Base-by-base conservation (phyloP, 257 asterid species). In the Cruciata laevipes region DNA sequence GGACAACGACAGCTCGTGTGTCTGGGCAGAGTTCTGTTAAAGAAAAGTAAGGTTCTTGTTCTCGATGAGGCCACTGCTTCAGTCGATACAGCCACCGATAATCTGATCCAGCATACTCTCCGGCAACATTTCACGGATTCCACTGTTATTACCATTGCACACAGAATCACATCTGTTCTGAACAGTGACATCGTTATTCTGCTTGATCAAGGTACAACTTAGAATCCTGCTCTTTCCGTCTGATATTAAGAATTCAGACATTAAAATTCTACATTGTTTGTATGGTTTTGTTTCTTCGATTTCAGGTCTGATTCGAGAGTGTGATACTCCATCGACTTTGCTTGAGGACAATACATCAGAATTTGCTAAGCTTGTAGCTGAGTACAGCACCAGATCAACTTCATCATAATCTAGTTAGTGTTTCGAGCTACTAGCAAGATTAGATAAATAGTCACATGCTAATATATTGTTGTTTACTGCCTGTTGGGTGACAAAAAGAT, bases 61-160 rank as follows among this genome's bases (percentile, higher is more conserved):
- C 96, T 93, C 2, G 97, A 93, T 31, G 97, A 93, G 80, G 98
- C 98, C 27, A 93, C 97, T 18, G 97, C 98, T 30, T 93, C 98
- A 9, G 98, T 93, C n/a, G 98, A 93, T 82, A 89, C 98, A 3
- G 94, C 96, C 47, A 93, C 98, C 2, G 97, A 93, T 52, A 90
- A 85, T 72, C 71, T 90, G 63, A 93, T 93, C 17, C 97, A 90
- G 51, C 94, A 78, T 40, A 90, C 97, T 25, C 89, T 93, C 3
- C 84, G 76, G 32, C 79, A 61, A 33, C 65, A 61, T 69, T 92
- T 89, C 67, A 49, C 70, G 0, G 84, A 85, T 70, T 89, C 87
- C 3, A 92, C 98, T 0, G 55, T 47, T 47, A 17, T 47, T 17
- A 47, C 55, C n/a, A 47, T 47, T 47, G 98, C 97, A 0, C 98